phyloP scores from a whole-genome alignment of 2,329 filamentous ascomycete genomes.

The Pseudocercospora eumusae region DNA sequence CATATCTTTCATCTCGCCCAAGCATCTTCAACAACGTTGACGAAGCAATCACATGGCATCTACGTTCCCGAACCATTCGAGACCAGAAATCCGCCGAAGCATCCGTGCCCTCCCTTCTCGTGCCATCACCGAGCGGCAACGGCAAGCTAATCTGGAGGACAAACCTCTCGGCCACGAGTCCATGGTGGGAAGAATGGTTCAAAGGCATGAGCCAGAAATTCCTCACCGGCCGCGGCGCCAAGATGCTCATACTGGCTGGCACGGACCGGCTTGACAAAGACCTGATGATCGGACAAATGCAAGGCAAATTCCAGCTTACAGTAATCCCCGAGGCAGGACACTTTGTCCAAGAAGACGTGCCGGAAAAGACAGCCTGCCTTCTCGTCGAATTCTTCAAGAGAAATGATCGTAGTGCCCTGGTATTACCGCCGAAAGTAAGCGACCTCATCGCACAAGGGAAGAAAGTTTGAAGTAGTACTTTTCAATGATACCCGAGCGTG shows the following conservation, averaged over 20 bases:
- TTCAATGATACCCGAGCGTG: neutral
- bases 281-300: slow-evolving; percentile 94
- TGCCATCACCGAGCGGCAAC: slow-evolving; percentile 39
- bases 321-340: slow-evolving; percentile 94
- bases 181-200: slow-evolving; percentile 96
- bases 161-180: slow-evolving; percentile 76
- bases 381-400: slow-evolving; percentile 88
- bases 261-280: slow-evolving; percentile 90
- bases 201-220: slow-evolving; percentile 85
- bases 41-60: slow-evolving; percentile 90
- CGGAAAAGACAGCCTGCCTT: slow-evolving; percentile 81
- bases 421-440: slow-evolving; percentile 85
- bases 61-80: slow-evolving; percentile 81
- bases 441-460: slow-evolving; percentile 53
- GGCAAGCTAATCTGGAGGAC: slow-evolving; percentile 77
- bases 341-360: slow-evolving; percentile 94
- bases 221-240: slow-evolving; percentile 75
- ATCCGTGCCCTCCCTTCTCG: slow-evolving; percentile 80
- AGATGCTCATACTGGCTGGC: slow-evolving; percentile 80
- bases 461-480: slow-evolving; percentile 50
- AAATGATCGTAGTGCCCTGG: slow-evolving; percentile 81
- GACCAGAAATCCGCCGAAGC: slow-evolving; percentile 80
- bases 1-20: slow-evolving; percentile 81
- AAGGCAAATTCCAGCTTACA: slow-evolving; percentile 94
- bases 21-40: slow-evolving; percentile 73